A percentile compares a stretch with the other conserved stretches of the same genome.
These are phyloP conservation scores for Ophiosphaerella korrae DNA, from an alignment of 2,329 filamentous ascomycete species.

Conservation along the genomic window DNA sequence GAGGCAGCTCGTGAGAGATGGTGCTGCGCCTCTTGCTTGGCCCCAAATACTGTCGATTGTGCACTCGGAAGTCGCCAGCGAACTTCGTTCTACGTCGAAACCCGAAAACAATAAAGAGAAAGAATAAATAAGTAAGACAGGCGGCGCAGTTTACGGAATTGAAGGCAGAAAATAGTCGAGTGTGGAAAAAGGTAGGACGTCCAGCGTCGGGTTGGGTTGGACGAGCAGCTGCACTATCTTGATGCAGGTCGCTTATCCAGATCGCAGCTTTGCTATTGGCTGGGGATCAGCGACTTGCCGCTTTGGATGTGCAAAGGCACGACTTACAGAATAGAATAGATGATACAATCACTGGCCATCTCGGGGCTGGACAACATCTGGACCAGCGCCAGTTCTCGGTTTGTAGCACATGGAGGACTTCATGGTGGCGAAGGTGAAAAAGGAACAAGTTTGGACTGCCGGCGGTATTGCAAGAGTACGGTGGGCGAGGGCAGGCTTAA, in stretches of 20 bases:
- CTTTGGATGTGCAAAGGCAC: not conserved
- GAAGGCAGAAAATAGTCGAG: conserved; percentile 1
- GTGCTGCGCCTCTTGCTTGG: conserved; percentile 26
- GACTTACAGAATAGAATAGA: not conserved
- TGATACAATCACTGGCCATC: conserved; percentile 18
- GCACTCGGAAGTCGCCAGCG: not conserved
- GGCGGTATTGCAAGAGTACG: not conserved
- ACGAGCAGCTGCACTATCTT: conserved; percentile 19
- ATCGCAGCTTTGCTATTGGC: conserved; percentile 22
- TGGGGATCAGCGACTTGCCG: not conserved
- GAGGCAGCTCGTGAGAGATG: conserved; percentile 7
- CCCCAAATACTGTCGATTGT: conserved; percentile 11
- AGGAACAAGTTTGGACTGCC: conserved; percentile 5
- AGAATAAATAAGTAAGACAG: not conserved
- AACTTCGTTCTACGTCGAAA: no score
- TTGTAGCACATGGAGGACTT: conserved; percentile 1
- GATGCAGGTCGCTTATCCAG: conserved; percentile 2
- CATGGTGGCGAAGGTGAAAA: not conserved
- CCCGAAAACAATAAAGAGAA: conserved; percentile 1
- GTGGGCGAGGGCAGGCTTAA: conserved; percentile 6
- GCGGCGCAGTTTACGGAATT: conserved; percentile 7
- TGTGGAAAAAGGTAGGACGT: conserved; percentile 26
- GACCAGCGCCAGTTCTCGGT: not conserved
- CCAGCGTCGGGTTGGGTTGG: conserved; percentile 15
- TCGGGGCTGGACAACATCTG: conserved; percentile 4